Evolutionary conservation across 2,329 filamentous ascomycete species (phyloP).

Genomic region (Ophiostoma quercus): DNA sequence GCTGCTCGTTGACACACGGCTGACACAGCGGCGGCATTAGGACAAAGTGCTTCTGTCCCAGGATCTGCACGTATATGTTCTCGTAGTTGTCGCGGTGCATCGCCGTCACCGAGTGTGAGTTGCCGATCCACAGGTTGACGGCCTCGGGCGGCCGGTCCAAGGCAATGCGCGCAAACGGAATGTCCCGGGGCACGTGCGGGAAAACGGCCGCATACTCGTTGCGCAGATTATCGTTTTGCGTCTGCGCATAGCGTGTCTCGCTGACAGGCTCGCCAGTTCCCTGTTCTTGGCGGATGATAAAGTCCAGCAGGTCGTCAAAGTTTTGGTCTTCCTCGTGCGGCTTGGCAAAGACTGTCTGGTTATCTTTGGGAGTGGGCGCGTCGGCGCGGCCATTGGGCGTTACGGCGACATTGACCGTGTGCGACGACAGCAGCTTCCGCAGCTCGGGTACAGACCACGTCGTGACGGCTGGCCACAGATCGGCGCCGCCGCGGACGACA

Average conservation of each 20-base stretch:
- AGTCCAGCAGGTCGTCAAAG: conserved; percentile 58
- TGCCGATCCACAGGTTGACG: conserved; percentile 78
- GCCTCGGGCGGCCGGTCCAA: conserved; percentile 63
- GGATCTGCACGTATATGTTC: conserved; percentile 74
- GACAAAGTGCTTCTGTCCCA: conserved; percentile 68
- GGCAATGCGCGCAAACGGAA: conserved; percentile 69
- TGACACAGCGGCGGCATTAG: conserved; percentile 67
- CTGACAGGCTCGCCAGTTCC: conserved; percentile 39
- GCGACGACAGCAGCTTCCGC: conserved; percentile 47
- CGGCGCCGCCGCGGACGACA: conserved; percentile 59
- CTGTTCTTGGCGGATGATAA: conserved; percentile 53
- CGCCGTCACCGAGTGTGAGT: conserved; percentile 62
- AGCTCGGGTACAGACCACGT: conserved; percentile 62
- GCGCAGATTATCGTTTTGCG: conserved; percentile 77
- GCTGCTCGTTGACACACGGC: conserved; percentile 61
- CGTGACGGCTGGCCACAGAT: conserved; percentile 56
- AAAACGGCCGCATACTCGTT: conserved; percentile 64
- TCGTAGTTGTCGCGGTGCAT: conserved; percentile 82
- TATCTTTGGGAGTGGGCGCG: conserved; percentile 45
- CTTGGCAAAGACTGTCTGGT: conserved; percentile 56
- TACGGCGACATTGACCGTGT: conserved; percentile 66
- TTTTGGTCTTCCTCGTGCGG: conserved; percentile 61
- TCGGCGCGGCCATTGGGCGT: conserved; percentile 64
- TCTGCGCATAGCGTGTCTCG: conserved; percentile 68
- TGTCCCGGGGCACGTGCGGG: conserved; percentile 55